Evolutionary conservation across 1,284 basidiomycete species (phyloP).

Genomic region (Naganishia sp.): DNA sequence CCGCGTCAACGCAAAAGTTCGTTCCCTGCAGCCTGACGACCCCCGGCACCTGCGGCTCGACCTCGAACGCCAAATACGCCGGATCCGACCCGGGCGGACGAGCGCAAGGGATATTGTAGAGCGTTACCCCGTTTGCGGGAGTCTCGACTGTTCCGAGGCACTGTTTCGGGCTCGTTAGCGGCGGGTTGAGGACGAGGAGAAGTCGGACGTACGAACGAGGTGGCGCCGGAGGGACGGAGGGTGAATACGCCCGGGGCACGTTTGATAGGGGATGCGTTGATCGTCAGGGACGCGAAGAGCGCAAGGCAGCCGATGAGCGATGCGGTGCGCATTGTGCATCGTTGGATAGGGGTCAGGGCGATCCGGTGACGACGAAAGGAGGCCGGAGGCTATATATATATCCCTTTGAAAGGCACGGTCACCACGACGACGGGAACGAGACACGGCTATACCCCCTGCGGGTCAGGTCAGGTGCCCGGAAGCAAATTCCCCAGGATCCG

Average conservation of each 20-base stretch:
- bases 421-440: too few relatives aligned
- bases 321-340: background rate
- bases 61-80: background rate
- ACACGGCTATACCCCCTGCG: too few relatives aligned
- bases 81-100: constrained; percentile 6
- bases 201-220: background rate
- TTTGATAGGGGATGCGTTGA: constrained; percentile 3
- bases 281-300: background rate
- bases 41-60: constrained; percentile 13
- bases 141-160: constrained; percentile 14
- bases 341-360: background rate
- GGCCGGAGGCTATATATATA: background rate
- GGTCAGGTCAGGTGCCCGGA: too few relatives aligned
- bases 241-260: constrained; percentile 9
- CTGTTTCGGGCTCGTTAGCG: background rate
- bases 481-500: too few relatives aligned
- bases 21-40: constrained; percentile 25
- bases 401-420: background rate
- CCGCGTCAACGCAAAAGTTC: constrained; percentile 35
- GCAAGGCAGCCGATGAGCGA: background rate
- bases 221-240: constrained; percentile 4
- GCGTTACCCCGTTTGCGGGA: background rate
- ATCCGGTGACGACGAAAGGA: background rate
- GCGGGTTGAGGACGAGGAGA: background rate
- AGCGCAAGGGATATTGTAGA: constrained; percentile 11